Evolutionary conservation across 495 filamentous ascomycete species (phyloP).

Genomic region (Thermothielavioides terrestris): DNA sequence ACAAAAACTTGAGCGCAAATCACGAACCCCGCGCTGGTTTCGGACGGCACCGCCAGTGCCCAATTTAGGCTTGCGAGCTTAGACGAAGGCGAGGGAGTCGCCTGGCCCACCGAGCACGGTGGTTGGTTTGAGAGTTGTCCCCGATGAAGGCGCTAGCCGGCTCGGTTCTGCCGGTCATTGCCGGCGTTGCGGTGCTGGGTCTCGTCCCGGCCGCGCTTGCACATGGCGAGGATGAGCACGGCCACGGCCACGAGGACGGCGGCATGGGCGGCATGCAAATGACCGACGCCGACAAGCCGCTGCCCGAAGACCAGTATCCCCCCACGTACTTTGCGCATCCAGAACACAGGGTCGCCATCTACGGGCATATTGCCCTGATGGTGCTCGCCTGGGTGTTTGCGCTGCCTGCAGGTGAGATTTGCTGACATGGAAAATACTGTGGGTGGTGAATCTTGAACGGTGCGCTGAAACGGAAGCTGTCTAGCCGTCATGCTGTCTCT

Average conservation of each 20-base stretch:
- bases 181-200: conserved; percentile 25
- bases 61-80: too few relatives aligned
- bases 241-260: background rate
- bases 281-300: conserved; percentile 30
- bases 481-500: conserved; percentile 79
- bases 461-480: background rate
- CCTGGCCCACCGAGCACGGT: too few relatives aligned
- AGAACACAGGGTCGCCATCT: conserved; percentile 57
- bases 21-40: too few relatives aligned
- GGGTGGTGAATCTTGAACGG: too few relatives aligned
- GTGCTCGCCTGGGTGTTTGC: conserved; percentile 72
- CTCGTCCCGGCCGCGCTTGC: conserved; percentile 33
- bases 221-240: conserved; percentile 31
- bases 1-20: too few relatives aligned
- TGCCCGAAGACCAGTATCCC: conserved; percentile 35
- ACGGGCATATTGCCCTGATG: conserved; percentile 76
- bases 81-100: too few relatives aligned
- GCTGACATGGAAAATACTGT: background rate
- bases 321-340: conserved; percentile 70
- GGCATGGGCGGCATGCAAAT: conserved; percentile 40
- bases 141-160: conserved; percentile 18
- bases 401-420: conserved; percentile 63
- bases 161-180: conserved; percentile 14
- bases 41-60: too few relatives aligned
- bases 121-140: background rate